These are phyloP conservation scores for Venturia effusa DNA, from an alignment of 2,329 filamentous ascomycete genomes.

Conservation along the genomic window DNA sequence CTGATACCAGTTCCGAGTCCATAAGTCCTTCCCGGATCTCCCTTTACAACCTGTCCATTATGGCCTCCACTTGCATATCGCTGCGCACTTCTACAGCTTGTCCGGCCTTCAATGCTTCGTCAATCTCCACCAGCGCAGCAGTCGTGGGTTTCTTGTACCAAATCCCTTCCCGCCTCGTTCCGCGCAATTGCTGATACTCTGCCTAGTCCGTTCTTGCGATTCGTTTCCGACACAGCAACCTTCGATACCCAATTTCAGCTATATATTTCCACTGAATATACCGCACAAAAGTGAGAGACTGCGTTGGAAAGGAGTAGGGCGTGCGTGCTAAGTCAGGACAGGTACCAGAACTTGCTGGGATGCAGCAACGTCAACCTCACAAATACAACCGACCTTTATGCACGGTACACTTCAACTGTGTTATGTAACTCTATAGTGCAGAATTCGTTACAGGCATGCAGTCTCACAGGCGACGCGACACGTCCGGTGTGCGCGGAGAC, in stretches of 20 bases:
- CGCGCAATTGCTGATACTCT: conserved; percentile 13
- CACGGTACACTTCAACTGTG: conserved; percentile 82
- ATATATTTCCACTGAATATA: conserved; percentile 67
- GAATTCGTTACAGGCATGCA: conserved; percentile 65
- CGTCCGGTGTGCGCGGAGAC: conserved; percentile 78
- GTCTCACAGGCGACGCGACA: conserved; percentile 51
- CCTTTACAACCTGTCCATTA: not conserved
- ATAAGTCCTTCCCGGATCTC: not conserved
- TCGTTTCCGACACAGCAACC: conserved; percentile 61
- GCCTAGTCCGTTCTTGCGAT: conserved; percentile 69
- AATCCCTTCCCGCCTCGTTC: conserved; percentile 18
- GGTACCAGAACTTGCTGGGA: conserved; percentile 72
- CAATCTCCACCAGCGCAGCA: conserved; percentile 52
- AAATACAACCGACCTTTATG: conserved; percentile 75
- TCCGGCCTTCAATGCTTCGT: conserved; percentile 60
- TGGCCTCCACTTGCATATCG: conserved; percentile 44
- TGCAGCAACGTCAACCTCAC: conserved; percentile 67
- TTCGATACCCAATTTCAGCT: conserved; percentile 67
- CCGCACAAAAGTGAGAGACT: conserved; percentile 59
- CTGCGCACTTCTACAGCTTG: conserved; percentile 60
- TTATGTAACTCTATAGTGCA: conserved; percentile 93
- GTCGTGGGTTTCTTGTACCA: conserved; percentile 53
- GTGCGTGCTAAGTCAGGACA: conserved; percentile 27
- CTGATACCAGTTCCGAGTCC: not conserved
- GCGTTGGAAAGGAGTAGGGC: conserved; percentile 10